Base-by-base conservation (phyloP, 352 stramenopile species). In the Pseudoperonospora humuli region DNA sequence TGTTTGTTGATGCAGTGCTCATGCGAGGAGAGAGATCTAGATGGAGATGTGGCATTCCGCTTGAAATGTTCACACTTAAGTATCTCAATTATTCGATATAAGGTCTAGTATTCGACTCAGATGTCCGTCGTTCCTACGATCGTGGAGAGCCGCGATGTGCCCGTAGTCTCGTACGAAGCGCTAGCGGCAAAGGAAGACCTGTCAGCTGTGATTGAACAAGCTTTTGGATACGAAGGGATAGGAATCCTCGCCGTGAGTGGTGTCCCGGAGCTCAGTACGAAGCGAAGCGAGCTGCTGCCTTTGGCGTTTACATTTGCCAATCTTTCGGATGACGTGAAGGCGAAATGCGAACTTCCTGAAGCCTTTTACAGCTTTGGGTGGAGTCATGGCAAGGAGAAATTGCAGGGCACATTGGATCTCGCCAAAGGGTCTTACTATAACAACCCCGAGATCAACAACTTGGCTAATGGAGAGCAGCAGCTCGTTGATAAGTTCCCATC, bases 391-490 rank as follows among this genome's bases (percentile, higher is more conserved):
- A 98, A 97, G 65, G 95, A 98, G 70, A 96, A 92, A 32, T 54
- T 97, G 14, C 71, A 91, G 54, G 87, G 94, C 54, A 79, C 90
- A 50, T 89, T 91, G 2, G 95, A 98, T 67, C 84, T 81, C 42
- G 84, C 82, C 46, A 98, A 98, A 60, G 95, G 84, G 2, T 96
- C 81, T 42, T 98, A 96, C 61, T 98, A 98, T 70, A 97, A 96
- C 63, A 98, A 98, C 71, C 93, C 93, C 3, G 58, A 97, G 39
- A 72, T 69, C 15, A 96, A 98, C 71, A 59, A 75, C 39, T 73
- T 87, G 10, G 83, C 79, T 4, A 57, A 74, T 40, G 68, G 70
- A 43, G 65, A 96, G 60, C 63, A 91, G 19, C 55, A 75, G 34
- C 64, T 95, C 21, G 84, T 95, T 21, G 38, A 57, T 35, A 64